phyloP scores from a whole-genome alignment of 805 yeast genomes.

The Starmera caribaea region DNA sequence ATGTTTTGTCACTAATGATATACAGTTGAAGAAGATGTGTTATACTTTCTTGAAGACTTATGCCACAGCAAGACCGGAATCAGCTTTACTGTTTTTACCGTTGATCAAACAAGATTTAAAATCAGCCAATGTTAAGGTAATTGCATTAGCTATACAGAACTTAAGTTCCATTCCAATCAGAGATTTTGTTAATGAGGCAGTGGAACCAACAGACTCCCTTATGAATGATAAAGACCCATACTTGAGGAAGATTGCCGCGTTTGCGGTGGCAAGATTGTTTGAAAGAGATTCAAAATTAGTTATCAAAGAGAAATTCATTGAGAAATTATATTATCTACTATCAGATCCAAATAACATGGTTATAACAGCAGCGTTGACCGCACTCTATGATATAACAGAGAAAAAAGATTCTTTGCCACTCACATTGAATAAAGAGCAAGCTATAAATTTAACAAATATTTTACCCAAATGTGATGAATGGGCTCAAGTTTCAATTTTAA shows the following conservation, averaged over 20 bases:
- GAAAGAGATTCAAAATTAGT: conserved; percentile 42
- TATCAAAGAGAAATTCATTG: conserved; percentile 32
- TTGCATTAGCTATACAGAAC: conserved; percentile 57
- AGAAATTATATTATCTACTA: conserved; percentile 39
- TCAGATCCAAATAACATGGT: conserved; percentile 51
- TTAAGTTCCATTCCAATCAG: conserved; percentile 48
- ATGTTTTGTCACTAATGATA: conserved; percentile 47
- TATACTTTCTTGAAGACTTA: conserved; percentile 56
- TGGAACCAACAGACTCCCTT: conserved; percentile 25
- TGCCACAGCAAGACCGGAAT: conserved; percentile 47
- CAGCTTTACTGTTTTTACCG: conserved; percentile 46
- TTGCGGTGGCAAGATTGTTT: conserved; percentile 57
- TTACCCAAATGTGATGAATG: conserved; percentile 35
- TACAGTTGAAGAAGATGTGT: conserved; percentile 64
- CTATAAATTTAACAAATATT: conserved; percentile 29
- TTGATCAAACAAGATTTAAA: conserved; percentile 43
- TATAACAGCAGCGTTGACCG: conserved; percentile 63
- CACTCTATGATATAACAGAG: conserved; percentile 57
- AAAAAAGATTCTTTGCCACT: conserved; percentile 38
- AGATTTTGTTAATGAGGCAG: conserved; percentile 39
- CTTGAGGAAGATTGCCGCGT: conserved; percentile 63
- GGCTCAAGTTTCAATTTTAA: conserved; percentile 61
- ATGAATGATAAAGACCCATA: conserved; percentile 43
- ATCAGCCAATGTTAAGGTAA: conserved; percentile 35
- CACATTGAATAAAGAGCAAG: conserved; percentile 40